Percentiles rank a stretch among this genome's conserved stretches.
These are phyloP conservation scores for Cercospora sp. DNA, from an alignment of 2,329 filamentous ascomycete genomes.

Conservation along the genomic window DNA sequence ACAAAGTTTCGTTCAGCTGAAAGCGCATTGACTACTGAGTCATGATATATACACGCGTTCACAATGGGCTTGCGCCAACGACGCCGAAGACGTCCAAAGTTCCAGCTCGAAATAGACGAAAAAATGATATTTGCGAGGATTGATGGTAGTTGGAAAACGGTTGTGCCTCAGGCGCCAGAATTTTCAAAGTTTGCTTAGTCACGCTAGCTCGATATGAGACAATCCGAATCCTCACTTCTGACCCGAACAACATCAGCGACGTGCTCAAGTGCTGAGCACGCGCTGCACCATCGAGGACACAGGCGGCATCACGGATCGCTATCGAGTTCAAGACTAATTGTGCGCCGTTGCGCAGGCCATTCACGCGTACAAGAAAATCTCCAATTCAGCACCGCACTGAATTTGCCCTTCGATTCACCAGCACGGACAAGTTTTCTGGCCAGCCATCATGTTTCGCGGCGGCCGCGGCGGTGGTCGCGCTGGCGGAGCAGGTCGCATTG, in stretches of 20 bases:
- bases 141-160: not conserved
- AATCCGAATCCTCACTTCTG: not conserved
- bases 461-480: constrained; percentile 19
- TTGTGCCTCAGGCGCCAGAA: not conserved
- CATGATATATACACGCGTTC: not conserved
- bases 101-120: not conserved
- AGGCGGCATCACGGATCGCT: not conserved
- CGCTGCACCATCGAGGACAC: not conserved
- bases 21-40: not conserved
- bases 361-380: not conserved
- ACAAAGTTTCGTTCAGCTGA: not conserved
- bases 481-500: constrained; percentile 16
- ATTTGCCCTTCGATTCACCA: not conserved
- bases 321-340: not conserved
- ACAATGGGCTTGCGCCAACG: not conserved
- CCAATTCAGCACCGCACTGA: not conserved
- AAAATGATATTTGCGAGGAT: not conserved
- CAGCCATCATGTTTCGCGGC: constrained; percentile 22
- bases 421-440: not conserved
- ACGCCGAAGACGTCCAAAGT: no score
- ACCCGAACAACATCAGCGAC: not conserved
- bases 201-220: not conserved
- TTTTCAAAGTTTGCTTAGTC: not conserved
- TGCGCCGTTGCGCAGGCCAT: not conserved
- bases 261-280: constrained; percentile 8